Evolutionary conservation across 176 grass and related monocot genomes (phyloP), one percentile per base, ranked within the genome.

Genomic region (Urochloa ruziziensis): DNA sequence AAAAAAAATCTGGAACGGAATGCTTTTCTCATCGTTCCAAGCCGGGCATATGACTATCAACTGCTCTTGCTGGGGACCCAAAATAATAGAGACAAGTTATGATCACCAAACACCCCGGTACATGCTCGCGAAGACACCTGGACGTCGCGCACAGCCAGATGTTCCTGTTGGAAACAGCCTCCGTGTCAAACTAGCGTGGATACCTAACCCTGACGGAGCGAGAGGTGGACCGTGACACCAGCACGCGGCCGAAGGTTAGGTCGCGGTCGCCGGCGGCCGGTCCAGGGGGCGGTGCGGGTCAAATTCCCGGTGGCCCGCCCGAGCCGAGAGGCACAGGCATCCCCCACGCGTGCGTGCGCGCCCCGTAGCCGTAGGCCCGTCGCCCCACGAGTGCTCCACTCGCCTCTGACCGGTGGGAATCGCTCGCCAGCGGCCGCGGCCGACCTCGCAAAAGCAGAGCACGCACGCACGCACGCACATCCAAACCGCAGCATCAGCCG

Each of bases 161-260:
- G 77, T 49, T 75, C 33, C 43, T 63, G 19, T 7, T 66, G 61
- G 15, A 51, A 67, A n/a, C 33, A 48, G 30, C 77, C 29, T 67
- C 44, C 77, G 44, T 52, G 77, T 80, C 77, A 66, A 80, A 80
- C 77, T 52, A 36, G 21, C 77, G 2, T 1, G 60, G 47, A 51
- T 18, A 77, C 74, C 36, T 77, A 80, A 80, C 77, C 46, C 37
- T 77, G 74, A 77, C 39, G 34, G 53, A 43, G 27, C 0, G 54
- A n/a, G 53, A 21, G n/a, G 58, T 78, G 75, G 58, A 32, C 16
- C 75, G 39, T 62, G 75, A 78, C 75, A 79, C 28, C 62, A 23
- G 76, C 77, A 48, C 6, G 77, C 44, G 21, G 61, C 29, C 61
- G 1, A 52, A 24, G 61, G 61, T 66, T 66, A 35, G 77, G 77